These are phyloP conservation scores for Cyclaneusma minus DNA, from an alignment of 2,329 filamentous ascomycete species.

Conservation along the genomic window DNA sequence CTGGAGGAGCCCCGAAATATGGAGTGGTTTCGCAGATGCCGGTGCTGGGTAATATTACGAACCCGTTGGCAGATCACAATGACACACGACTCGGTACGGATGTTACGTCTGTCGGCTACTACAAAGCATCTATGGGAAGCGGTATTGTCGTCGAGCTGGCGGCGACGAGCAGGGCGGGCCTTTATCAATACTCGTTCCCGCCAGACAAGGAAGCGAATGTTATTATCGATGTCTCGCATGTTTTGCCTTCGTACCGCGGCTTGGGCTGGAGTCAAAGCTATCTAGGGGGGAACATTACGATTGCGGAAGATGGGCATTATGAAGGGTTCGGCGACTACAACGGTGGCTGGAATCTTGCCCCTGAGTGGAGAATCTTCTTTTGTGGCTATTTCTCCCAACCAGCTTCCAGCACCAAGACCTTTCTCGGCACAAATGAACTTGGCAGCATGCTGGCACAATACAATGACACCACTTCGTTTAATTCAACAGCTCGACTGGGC, in stretches of 20 bases:
- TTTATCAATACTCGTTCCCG: constrained; percentile 47
- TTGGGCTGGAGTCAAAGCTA: constrained; percentile 47
- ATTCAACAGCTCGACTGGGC: constrained; percentile 4
- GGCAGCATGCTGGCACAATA: constrained; percentile 2
- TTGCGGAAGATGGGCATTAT: constrained; percentile 36
- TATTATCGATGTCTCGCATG: constrained; percentile 49
- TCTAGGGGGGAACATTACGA: constrained; percentile 38
- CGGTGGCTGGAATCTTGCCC: constrained; percentile 51
- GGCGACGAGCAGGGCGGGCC: constrained; percentile 37
- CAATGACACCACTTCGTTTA: neutral
- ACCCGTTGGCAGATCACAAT: constrained; percentile 40
- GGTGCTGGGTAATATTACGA: constrained; percentile 28
- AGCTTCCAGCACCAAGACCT: constrained; percentile 27
- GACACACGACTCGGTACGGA: constrained; percentile 35
- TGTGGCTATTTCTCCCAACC: constrained; percentile 41
- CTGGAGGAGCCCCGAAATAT: constrained; percentile 55
- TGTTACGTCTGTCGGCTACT: constrained; percentile 42
- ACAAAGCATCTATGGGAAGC: constrained; percentile 36
- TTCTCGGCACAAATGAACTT: constrained; percentile 19
- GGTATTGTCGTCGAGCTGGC: constrained; percentile 41
- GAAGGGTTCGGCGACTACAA: constrained; percentile 46
- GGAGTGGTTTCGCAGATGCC: constrained; percentile 48
- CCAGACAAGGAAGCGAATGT: constrained; percentile 21
- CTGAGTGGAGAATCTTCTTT: constrained; percentile 46
- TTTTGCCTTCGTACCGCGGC: constrained; percentile 45